phyloP scores from a whole-genome alignment of 495 filamentous ascomycete species.

The Penicillium diatomitis region DNA sequence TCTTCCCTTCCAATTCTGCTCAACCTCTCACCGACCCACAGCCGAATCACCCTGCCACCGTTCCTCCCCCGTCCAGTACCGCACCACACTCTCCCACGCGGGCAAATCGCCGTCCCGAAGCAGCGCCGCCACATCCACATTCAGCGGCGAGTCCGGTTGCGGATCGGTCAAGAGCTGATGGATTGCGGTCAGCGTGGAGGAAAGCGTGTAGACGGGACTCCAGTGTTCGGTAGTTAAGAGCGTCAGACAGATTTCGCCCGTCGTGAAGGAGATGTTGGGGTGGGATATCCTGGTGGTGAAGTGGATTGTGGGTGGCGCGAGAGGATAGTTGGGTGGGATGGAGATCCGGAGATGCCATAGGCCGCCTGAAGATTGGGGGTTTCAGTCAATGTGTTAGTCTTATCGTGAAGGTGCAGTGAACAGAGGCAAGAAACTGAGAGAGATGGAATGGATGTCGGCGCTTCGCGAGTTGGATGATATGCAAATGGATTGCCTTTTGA shows the following conservation, averaged over 20 bases:
- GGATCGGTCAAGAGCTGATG: constrained; percentile 70
- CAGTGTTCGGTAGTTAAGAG: constrained; percentile 69
- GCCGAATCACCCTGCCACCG: constrained; percentile 23
- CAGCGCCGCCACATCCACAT: constrained; percentile 78
- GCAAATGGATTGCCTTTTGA: too few species aligned
- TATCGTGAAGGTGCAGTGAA: neutral
- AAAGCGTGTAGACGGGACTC: constrained; percentile 76
- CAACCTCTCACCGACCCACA: constrained; percentile 5
- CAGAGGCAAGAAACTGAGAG: too few species aligned
- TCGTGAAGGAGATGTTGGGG: constrained; percentile 71
- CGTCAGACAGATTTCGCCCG: constrained; percentile 90
- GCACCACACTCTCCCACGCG: constrained; percentile 70
- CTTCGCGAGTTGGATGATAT: too few species aligned
- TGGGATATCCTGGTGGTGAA: constrained; percentile 81
- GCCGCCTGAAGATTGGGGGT: constrained; percentile 45
- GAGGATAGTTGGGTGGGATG: constrained; percentile 72
- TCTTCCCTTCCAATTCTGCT: too few species aligned
- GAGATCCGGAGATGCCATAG: constrained; percentile 73
- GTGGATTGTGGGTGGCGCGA: constrained; percentile 60
- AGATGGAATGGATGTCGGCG: too few species aligned
- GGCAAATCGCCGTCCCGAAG: constrained; percentile 65
- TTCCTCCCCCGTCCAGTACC: constrained; percentile 61
- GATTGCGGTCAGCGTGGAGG: constrained; percentile 65
- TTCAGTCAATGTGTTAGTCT: neutral
- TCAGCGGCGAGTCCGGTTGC: constrained; percentile 73